Evolutionary conservation across 2,329 filamentous ascomycete genomes (phyloP).

Genomic region (Colletotrichum sp.): DNA sequence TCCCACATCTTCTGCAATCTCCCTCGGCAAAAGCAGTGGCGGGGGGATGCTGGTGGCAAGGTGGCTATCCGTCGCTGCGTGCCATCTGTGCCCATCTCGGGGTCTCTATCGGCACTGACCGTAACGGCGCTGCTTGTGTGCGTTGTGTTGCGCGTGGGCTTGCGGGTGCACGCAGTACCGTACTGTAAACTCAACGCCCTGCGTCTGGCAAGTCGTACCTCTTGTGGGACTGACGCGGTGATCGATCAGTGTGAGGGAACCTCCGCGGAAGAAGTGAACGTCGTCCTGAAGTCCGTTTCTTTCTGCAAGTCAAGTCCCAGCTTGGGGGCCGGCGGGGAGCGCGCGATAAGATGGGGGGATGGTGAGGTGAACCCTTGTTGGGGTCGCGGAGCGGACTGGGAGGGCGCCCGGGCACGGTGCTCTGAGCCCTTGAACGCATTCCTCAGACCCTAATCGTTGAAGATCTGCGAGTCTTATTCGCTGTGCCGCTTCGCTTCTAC

Average conservation of each 20-base stretch:
- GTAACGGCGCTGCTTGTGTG: neutral
- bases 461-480: neutral
- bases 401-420: neutral
- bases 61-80: neutral
- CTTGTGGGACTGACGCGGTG: neutral
- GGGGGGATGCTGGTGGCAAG: constrained; percentile 2
- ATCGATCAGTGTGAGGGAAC: neutral
- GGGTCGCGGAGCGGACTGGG: neutral
- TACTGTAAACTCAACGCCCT: neutral
- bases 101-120: neutral
- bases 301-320: too few relatives aligned
- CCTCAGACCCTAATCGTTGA: neutral
- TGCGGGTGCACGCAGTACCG: neutral
- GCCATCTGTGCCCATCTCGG: neutral
- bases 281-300: neutral
- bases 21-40: neutral
- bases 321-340: neutral
- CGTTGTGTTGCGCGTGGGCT: neutral
- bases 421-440: neutral
- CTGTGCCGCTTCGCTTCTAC: neutral
- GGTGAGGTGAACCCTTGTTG: neutral
- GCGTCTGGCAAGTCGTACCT: neutral
- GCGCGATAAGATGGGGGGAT: neutral
- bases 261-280: neutral
- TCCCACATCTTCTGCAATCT: neutral